phyloP scores from a whole-genome alignment of 116 monocot species.

The Cymodocea nodosa region DNA sequence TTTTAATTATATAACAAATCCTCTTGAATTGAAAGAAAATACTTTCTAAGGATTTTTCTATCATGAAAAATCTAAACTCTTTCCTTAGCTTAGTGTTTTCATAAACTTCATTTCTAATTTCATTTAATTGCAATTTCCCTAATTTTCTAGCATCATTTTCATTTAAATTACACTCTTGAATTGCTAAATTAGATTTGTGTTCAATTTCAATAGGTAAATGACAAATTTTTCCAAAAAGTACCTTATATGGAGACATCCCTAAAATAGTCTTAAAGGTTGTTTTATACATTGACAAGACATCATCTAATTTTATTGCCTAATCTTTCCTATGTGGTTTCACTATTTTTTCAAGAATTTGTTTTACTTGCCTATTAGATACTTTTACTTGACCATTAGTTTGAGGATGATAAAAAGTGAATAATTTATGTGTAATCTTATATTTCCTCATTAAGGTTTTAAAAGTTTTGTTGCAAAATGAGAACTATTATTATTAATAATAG shows the following conservation, averaged over 20 bases:
- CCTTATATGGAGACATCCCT: no score
- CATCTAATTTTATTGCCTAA: not conserved
- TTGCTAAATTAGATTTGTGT: not conserved
- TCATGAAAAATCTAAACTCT: constrained; percentile 6
- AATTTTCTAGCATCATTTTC: not conserved
- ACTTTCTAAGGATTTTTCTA: not conserved
- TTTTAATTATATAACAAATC: not conserved
- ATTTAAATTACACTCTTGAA: not conserved
- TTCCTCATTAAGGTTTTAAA: not conserved
- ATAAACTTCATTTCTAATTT: not conserved
- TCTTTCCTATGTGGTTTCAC: not conserved
- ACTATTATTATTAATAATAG: constrained; percentile 2
- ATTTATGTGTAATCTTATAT: not conserved
- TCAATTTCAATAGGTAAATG: not conserved
- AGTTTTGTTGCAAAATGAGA: not conserved
- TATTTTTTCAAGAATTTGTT: not conserved
- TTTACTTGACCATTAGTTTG: not conserved
- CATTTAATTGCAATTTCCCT: not conserved
- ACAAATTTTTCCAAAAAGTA: not conserved
- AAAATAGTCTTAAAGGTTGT: no score
- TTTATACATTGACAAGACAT: not conserved
- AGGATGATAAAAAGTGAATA: not conserved
- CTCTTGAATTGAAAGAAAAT: not conserved
- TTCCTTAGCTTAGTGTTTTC: not conserved
- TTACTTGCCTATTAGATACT: constrained; percentile 4